Conservation (phyloP, 2,329 filamentous ascomycete genomes). For the Trichoderma sp. region DNA sequence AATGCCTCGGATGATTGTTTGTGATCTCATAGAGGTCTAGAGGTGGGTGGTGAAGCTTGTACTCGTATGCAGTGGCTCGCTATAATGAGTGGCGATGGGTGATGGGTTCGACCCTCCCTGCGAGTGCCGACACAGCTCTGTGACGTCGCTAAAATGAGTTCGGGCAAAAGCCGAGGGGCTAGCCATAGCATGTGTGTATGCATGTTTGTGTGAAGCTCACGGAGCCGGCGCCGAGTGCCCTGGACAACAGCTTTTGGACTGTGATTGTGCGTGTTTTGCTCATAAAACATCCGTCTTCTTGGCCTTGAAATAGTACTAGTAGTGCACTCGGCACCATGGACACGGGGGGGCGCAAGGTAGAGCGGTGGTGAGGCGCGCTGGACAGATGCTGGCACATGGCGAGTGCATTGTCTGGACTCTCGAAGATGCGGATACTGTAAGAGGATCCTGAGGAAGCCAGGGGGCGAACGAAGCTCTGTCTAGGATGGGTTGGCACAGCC, state of each 20-base stretch:
- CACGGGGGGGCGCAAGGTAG: background rate
- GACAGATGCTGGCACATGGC: background rate
- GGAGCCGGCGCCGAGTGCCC: background rate
- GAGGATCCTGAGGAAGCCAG: background rate
- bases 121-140: conserved; percentile 12
- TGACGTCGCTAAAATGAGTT: conserved; percentile 21
- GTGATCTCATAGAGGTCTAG: background rate
- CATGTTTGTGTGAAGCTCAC: background rate
- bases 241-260: background rate
- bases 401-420: background rate
- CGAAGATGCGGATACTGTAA: conserved; percentile 7
- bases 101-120: background rate
- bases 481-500: conserved; percentile 20
- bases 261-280: background rate
- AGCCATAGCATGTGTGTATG: conserved; percentile 8
- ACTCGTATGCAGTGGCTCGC: background rate
- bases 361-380: background rate
- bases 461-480: conserved; percentile 12
- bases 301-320: background rate
- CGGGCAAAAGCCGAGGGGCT: conserved; percentile 24
- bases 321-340: background rate
- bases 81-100: background rate
- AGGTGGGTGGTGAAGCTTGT: background rate
- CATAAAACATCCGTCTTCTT: background rate
- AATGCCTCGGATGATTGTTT: background rate